Base-by-base conservation (phyloP, 345 rosid species). In the Arabis alpina region DNA sequence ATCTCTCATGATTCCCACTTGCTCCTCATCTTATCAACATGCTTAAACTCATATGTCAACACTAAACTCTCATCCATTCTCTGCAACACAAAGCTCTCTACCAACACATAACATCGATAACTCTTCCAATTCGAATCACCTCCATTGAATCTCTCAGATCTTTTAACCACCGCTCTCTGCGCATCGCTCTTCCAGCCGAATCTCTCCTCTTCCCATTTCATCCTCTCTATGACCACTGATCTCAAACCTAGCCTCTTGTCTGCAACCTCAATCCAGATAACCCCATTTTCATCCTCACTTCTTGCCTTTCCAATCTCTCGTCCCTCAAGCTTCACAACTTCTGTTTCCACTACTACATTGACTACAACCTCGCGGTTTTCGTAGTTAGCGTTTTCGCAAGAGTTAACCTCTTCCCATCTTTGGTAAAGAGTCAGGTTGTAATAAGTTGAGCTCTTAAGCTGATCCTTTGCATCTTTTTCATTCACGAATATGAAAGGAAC, bases 401-500 rank as follows among this genome's bases (percentile, higher is more conserved):
- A 43, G 55, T 70, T 83, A 36, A 90, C 66, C 57, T 72, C 79
- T 69, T 86, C 83, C 91, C 91, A 86, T n/a, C 74, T 79, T 41
- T 90, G 89, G 64, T 78, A 71, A 10, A 90, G 86, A 10, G 81
- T 78, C 83, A 87, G 80, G 43, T 62, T 67, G 30, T 90, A 90
- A 54, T 81, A 78, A 70, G 70, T 76, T 24, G 93, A 76, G n/a
- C 6, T 76, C 60, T 52, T 73, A 44, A 84, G 56, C 41, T 87
- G 92, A 10, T 87, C 72, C 53, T 72, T 71, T 16, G 66, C 41
- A 2, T 40, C 42, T 49, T 53, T 64, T 12, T 89, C 96, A 37
- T 61, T 86, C 9, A 87, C 58, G 19, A 86, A 86, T 75, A 90
- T 59, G 75, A 86, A 90, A 14, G 91, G 96, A 14, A 83, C 85